Evolutionary conservation across 2,329 filamentous ascomycete species (phyloP), one percentile per base, ranked within the genome.

Genomic region (Arachnopeziza araneosa): DNA sequence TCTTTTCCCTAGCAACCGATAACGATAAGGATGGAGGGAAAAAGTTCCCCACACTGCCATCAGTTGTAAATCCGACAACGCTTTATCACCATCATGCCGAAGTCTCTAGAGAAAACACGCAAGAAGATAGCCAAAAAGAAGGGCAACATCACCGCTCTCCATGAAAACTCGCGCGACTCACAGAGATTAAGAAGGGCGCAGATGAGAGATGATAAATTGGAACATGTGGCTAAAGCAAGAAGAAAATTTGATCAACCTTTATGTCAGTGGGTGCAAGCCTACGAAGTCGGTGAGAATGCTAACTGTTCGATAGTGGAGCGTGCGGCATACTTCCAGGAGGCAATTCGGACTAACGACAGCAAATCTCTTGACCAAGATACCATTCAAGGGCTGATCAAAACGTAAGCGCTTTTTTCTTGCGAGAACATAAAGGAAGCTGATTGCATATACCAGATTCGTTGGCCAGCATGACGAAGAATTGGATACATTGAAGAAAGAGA

Each of bases 101-200:
- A 86, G 71, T 84, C 87, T 52, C 77, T 97, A 7, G 78, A 85
- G 64, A 98, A 97, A 73, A 89, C 95, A 22, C 85, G 89, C 64
- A 98, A 98, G 78, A 86, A 91, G 65, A 93, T 98, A 65, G 79
- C 86, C 36, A 96, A 96, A 79, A 97, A 97, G 82, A 86, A 89
- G 66, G 85, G 86, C 22, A 85, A 86, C 49, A 82, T 91, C 53
- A 86, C 87, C 30, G 82, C 88, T 14, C 81, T 98, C 23, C 93
- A 98, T 71, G 89, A 92, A 75, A 91, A 91, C 73, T 96, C 92
- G 62, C 83, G 95, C 66, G 91, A 98, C 78, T 90, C 92, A 2
- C 84, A 88, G 70, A 84, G 91, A 56, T 79, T 98, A 64, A 88
- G 91, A 73, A 84, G 87, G 69, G 95, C 95, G 22, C 84, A 85